Percentiles rank a stretch among this genome's conserved stretches.
These are phyloP conservation scores for Plasmodium knowlesi DNA, from an alignment of 169 alveolate genomes.

Conservation along the genomic window DNA sequence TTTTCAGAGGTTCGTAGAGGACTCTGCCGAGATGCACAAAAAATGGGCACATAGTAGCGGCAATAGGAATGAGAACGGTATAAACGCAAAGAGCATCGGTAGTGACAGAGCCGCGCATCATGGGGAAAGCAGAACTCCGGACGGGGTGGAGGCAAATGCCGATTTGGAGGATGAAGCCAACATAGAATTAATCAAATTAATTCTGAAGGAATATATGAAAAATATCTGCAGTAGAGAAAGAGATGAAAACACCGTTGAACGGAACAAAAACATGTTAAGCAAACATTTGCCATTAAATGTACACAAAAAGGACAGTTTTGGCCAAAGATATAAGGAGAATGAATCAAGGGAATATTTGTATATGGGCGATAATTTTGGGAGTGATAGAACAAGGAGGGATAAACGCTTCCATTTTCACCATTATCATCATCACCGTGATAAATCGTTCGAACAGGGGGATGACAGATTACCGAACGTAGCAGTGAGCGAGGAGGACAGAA, in stretches of 20 bases:
- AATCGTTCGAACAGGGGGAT: neutral
- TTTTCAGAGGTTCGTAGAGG: neutral
- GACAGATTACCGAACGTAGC: neutral
- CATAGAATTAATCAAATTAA: constrained; percentile 38
- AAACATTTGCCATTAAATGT: neutral
- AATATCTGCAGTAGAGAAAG: neutral
- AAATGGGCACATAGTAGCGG: neutral
- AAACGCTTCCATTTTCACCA: neutral
- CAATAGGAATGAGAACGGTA: neutral
- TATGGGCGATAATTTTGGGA: neutral
- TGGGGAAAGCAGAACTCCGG: neutral
- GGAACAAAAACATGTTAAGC: neutral
- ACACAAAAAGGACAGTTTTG: neutral
- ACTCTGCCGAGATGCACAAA: neutral
- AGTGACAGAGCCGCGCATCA: neutral
- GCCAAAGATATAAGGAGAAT: neutral
- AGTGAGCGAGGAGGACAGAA: neutral
- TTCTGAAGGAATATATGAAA: neutral
- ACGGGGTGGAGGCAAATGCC: neutral
- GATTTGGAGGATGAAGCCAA: neutral
- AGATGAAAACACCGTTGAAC: neutral
- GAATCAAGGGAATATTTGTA: neutral
- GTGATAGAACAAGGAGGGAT: neutral
- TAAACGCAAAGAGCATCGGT: neutral
- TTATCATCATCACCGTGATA: neutral